Percentiles rank a stretch among this genome's conserved stretches.
Evolutionary conservation across 2,329 filamentous ascomycete genomes (phyloP).

Genomic region (Colletotrichum gigasporum): DNA sequence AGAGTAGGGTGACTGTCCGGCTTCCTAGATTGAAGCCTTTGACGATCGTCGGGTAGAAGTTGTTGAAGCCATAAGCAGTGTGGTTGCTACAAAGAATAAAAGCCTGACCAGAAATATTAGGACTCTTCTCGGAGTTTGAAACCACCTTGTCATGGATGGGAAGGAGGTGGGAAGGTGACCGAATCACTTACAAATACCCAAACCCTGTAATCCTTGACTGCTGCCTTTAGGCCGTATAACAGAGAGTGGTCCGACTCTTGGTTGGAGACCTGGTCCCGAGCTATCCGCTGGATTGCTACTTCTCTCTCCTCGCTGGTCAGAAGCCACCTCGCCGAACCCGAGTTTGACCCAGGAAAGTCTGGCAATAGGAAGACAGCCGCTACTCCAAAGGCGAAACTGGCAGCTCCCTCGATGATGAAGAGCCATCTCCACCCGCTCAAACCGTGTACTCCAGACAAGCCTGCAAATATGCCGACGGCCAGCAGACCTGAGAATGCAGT

Average conservation of each 20-base stretch:
- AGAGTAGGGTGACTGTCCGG: conserved; percentile 40
- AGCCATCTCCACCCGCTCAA: background rate
- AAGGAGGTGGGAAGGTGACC: background rate
- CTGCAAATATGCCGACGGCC: conserved; percentile 33
- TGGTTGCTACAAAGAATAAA: conserved; percentile 34
- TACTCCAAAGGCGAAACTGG: background rate
- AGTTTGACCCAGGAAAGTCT: background rate
- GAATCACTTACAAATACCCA: conserved; percentile 34
- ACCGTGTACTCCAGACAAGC: background rate
- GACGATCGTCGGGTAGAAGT: conserved; percentile 37
- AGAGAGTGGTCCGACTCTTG: conserved; percentile 18
- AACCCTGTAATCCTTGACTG: conserved; percentile 34
- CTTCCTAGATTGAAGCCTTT: conserved; percentile 42
- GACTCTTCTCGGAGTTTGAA: too few relatives aligned
- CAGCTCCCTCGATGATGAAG: background rate
- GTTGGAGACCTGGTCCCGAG: conserved; percentile 33
- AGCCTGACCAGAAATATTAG: too few relatives aligned
- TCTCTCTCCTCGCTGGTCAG: background rate
- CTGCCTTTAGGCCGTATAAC: conserved; percentile 32
- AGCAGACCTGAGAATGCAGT: background rate
- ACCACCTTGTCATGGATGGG: too few relatives aligned
- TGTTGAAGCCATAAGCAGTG: conserved; percentile 35
- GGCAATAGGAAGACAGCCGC: background rate
- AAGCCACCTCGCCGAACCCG: background rate
- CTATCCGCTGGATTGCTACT: conserved; percentile 24